Percentiles rank a stretch among this genome's conserved stretches.
phyloP scores from a whole-genome alignment of 1,139 yeast genomes.

The Hanseniaspora uvarum region DNA sequence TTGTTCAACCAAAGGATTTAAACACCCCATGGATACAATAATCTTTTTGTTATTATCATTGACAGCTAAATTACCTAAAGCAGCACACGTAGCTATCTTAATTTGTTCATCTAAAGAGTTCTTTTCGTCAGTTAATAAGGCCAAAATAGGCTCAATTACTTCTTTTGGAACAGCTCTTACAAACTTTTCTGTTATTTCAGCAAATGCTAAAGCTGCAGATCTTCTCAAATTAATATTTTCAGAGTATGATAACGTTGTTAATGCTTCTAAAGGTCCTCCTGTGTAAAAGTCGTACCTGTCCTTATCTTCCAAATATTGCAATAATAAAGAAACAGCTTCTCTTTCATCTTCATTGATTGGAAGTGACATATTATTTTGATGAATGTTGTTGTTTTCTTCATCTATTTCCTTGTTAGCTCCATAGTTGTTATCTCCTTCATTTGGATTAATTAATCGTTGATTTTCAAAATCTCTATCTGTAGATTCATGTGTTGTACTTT shows the following conservation, averaged over 20 bases:
- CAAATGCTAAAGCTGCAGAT: conserved; percentile 96
- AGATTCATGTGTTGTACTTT: conserved; percentile 12
- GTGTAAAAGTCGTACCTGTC: conserved; percentile 68
- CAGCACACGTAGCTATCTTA: conserved; percentile 98
- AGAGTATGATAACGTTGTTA: conserved; percentile 85
- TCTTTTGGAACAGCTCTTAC: conserved; percentile 83
- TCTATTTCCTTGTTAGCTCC: conserved; percentile 1
- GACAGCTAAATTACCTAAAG: conserved; percentile 91
- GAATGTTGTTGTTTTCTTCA: neutral
- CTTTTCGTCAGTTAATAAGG: conserved; percentile 48
- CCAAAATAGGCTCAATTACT: conserved; percentile 85
- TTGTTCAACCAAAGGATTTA: conserved; percentile 89
- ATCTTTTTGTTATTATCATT: conserved; percentile 86
- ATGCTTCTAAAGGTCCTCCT: conserved; percentile 78
- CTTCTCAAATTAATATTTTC: conserved; percentile 91
- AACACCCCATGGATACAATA: conserved; percentile 96
- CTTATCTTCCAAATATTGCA: conserved; percentile 77
- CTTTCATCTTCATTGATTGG: conserved; percentile 93
- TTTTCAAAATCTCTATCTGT: conserved; percentile 1
- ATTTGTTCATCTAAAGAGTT: conserved; percentile 76
- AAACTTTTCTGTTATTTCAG: conserved; percentile 94
- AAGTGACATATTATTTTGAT: conserved; percentile 46
- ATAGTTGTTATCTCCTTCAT: neutral
- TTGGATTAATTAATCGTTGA: neutral
- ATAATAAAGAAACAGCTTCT: conserved; percentile 82